Base-by-base conservation (phyloP, 345 rosid species). In the Pistacia integerrima region DNA sequence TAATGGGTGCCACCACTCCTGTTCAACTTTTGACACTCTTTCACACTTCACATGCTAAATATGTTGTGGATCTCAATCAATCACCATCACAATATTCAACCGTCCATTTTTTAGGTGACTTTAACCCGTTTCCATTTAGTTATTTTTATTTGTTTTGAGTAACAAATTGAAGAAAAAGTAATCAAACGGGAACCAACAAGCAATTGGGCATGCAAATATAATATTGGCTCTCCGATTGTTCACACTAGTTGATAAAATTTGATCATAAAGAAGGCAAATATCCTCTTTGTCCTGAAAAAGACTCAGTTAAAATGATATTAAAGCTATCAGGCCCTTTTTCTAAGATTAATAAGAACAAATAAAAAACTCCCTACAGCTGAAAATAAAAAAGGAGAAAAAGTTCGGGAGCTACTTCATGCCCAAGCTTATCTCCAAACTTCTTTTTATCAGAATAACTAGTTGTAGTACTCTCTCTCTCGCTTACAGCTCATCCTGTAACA, bases 401-500 rank as follows among this genome's bases (percentile, higher is more conserved):
- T 33, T 36, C 63, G 18, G 38, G 70, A 71, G 76, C 82, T 59
- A n/a, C 44, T 46, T 58, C 6, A 22, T 12, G 44, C 46, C 14
- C 46, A 20, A 25, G 74, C 67, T 58, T 33, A 36, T 60, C 76
- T 57, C 70, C 41, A 14, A 36, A 71, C 35, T 8, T 12, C 11
- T 41, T 6, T 30, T 73, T 11, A 66, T 72, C 73, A 30, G 30
- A 2, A 17, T 44, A 36, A 44, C 25, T 46, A 57, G 4, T 33
- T 12, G 81, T 12, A 67, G 62, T 33, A 25, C 25, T 65, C 74
- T 80, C 74, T 80, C 57, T 48, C 33, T 1, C 2, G 73, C 82
- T 86, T 89, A 93, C 66, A 94, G 96, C 88, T 94, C 98, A 79
- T 94, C 98, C 95, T 94, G 89, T 73, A 69, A 33, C 48, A 18